Conservation (phyloP, 1,139 yeast genomes). For the Sugiyamaella grinbergsii region DNA sequence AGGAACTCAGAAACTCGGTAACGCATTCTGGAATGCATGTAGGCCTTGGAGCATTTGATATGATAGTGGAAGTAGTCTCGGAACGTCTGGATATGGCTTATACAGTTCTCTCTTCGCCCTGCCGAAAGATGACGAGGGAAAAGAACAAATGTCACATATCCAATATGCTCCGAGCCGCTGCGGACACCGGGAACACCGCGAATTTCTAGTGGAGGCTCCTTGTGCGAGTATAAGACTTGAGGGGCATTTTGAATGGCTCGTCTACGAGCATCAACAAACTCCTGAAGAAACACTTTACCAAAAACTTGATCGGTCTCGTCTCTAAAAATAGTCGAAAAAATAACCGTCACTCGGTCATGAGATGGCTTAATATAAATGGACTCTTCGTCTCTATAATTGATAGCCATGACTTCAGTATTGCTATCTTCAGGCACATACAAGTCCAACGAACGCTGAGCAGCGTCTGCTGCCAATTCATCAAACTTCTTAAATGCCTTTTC, state of each 20-base stretch:
- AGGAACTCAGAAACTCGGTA: slow-evolving; percentile 89
- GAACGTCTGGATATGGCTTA: slow-evolving; percentile 86
- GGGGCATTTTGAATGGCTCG: slow-evolving; percentile 98
- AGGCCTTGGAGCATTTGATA: slow-evolving; percentile 96
- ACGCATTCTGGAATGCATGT: slow-evolving; percentile 98
- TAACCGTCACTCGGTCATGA: slow-evolving; percentile 94
- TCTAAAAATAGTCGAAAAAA: slow-evolving; percentile 89
- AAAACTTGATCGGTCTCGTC: slow-evolving; percentile 96
- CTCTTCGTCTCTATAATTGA: slow-evolving; percentile 92
- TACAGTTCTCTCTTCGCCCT: slow-evolving; percentile 78
- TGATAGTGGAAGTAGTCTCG: slow-evolving; percentile 98
- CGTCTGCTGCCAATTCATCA: slow-evolving; percentile 57
- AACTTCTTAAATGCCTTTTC: slow-evolving; percentile 81
- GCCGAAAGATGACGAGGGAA: slow-evolving; percentile 72
- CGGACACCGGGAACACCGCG: slow-evolving; percentile 44
- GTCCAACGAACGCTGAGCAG: slow-evolving; percentile 55
- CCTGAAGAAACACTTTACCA: slow-evolving; percentile 94
- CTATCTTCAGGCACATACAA: slow-evolving; percentile 53
- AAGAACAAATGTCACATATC: slow-evolving; percentile 52
- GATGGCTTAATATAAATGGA: slow-evolving; percentile 88
- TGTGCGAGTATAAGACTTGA: slow-evolving; percentile 87
- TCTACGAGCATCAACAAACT: slow-evolving; percentile 95
- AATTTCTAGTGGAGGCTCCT: slow-evolving; percentile 92
- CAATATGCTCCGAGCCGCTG: slow-evolving; percentile 36
- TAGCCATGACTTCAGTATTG: slow-evolving; percentile 65